phyloP scores from a whole-genome alignment of 2,329 filamentous ascomycete species.

The Fusarium sp. region DNA sequence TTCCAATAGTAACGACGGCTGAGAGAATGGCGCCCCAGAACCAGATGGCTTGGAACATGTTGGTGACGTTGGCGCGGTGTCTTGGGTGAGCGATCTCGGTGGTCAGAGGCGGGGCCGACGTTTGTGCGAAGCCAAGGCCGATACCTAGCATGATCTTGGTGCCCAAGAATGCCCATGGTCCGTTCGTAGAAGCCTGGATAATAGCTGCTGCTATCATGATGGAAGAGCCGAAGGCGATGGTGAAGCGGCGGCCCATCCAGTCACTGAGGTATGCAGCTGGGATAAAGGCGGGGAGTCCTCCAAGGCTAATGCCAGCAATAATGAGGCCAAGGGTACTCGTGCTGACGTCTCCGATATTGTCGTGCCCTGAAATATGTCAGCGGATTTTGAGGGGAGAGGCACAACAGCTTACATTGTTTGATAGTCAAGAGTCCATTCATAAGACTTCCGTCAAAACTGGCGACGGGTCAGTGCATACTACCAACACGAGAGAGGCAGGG shows the following conservation, averaged over 20 bases:
- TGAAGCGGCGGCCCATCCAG: slow-evolving; percentile 30
- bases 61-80: slow-evolving; percentile 32
- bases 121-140: slow-evolving; percentile 32
- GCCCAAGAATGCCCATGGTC: slow-evolving; percentile 15
- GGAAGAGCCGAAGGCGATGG: slow-evolving; percentile 22
- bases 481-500: fast-evolving
- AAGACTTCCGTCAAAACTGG: slow-evolving; percentile 19
- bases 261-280: slow-evolving; percentile 30
- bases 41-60: slow-evolving; percentile 36
- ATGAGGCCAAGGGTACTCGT: slow-evolving; percentile 28
- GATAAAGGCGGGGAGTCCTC: slow-evolving; percentile 31
- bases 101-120: slow-evolving; percentile 19
- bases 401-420: background rate
- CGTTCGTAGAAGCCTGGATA: slow-evolving; percentile 12
- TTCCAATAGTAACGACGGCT: slow-evolving; percentile 25
- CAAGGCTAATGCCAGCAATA: slow-evolving; percentile 36
- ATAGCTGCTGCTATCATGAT: slow-evolving; percentile 22
- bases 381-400: too few species aligned
- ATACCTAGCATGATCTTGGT: slow-evolving; percentile 32
- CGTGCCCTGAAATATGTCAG: slow-evolving; percentile 5
- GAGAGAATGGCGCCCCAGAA: slow-evolving; percentile 30
- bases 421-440: slow-evolving; percentile 23
- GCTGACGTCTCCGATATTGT: slow-evolving; percentile 27
- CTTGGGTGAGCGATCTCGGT: slow-evolving; percentile 33
- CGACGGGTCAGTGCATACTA: background rate